Conservation (phyloP, 2,329 filamentous ascomycete genomes). For the Trichoderma oligosporum region DNA sequence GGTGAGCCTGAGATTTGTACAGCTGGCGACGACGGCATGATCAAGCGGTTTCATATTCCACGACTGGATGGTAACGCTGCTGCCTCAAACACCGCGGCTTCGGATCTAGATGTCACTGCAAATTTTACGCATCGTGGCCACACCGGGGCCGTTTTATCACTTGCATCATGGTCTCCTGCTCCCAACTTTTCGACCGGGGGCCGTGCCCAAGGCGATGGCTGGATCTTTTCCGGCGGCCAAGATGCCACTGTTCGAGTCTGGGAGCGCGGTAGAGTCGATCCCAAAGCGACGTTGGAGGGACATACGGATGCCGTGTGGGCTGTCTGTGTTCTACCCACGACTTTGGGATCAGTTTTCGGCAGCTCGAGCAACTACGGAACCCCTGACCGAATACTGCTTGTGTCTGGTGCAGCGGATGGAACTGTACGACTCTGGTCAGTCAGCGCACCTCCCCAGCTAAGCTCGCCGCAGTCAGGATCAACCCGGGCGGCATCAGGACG, state of each 20-base stretch:
- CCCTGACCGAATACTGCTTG: slow-evolving; percentile 82
- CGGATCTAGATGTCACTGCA: slow-evolving; percentile 84
- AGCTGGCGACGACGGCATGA: slow-evolving; percentile 87
- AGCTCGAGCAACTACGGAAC: slow-evolving; percentile 70
- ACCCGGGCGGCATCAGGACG: slow-evolving; percentile 53
- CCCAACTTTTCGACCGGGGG: slow-evolving; percentile 88
- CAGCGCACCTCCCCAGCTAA: slow-evolving; percentile 80
- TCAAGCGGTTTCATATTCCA: slow-evolving; percentile 96
- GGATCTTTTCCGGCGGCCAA: slow-evolving; percentile 97
- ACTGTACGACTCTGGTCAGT: slow-evolving; percentile 92
- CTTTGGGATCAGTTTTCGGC: slow-evolving; percentile 76
- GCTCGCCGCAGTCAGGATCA: slow-evolving; percentile 69
- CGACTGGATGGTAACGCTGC: slow-evolving; percentile 60
- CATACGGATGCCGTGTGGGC: slow-evolving; percentile 97
- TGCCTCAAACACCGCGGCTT: slow-evolving; percentile 50
- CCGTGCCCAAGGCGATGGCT: slow-evolving; percentile 84
- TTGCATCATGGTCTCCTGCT: slow-evolving; percentile 82
- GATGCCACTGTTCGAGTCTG: slow-evolving; percentile 91
- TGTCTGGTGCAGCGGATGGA: slow-evolving; percentile 86
- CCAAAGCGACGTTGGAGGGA: slow-evolving; percentile 89
- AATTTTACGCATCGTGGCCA: slow-evolving; percentile 96
- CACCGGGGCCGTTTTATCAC: slow-evolving; percentile 78
- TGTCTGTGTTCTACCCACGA: slow-evolving; percentile 84
- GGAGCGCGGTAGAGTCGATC: slow-evolving; percentile 91
- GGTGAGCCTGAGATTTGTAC: slow-evolving; percentile 97